These are phyloP conservation scores for Candida nemodendra DNA, from an alignment of 805 yeast genomes.

Conservation along the genomic window DNA sequence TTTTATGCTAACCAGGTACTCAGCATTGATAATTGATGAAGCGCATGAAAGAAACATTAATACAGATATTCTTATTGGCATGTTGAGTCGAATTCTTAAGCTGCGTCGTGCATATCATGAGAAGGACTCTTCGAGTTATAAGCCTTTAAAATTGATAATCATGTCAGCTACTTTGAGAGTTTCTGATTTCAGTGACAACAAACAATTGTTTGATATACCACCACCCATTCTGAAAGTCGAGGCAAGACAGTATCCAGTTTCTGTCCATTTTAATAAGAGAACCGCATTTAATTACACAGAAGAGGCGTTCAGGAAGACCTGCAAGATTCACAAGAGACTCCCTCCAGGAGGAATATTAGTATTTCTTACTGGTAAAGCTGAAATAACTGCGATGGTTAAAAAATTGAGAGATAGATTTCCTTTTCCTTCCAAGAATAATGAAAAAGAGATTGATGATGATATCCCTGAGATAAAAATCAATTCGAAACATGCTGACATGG, in stretches of 20 bases:
- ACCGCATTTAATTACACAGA: slow-evolving; percentile 79
- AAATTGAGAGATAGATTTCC: slow-evolving; percentile 70
- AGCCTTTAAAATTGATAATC: slow-evolving; percentile 76
- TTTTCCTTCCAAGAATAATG: slow-evolving; percentile 31
- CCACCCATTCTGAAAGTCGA: slow-evolving; percentile 91
- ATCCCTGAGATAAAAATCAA: slow-evolving; percentile 47
- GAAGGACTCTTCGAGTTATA: slow-evolving; percentile 45
- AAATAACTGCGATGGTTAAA: slow-evolving; percentile 75
- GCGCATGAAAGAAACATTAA: slow-evolving; percentile 97
- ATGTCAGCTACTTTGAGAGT: slow-evolving; percentile 98
- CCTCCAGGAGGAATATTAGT: slow-evolving; percentile 95
- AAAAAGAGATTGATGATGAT: slow-evolving; percentile 27
- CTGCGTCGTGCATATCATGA: slow-evolving; percentile 58
- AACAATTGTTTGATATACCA: slow-evolving; percentile 57
- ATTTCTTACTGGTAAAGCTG: slow-evolving; percentile 93
- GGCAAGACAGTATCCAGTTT: slow-evolving; percentile 92
- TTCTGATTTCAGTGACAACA: slow-evolving; percentile 86
- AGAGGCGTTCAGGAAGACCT: slow-evolving; percentile 80
- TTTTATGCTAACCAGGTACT: slow-evolving; percentile 74
- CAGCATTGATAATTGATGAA: slow-evolving; percentile 88
- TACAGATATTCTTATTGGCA: slow-evolving; percentile 93
- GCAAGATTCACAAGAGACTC: slow-evolving; percentile 78
- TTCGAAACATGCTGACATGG: slow-evolving; percentile 65
- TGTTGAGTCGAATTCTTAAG: slow-evolving; percentile 81
- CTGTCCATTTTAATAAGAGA: slow-evolving; percentile 81